Percentiles rank a stretch among this genome's conserved stretches.
phyloP scores from a whole-genome alignment of 164 flowering plant genomes.

The Vitis rupestris region DNA sequence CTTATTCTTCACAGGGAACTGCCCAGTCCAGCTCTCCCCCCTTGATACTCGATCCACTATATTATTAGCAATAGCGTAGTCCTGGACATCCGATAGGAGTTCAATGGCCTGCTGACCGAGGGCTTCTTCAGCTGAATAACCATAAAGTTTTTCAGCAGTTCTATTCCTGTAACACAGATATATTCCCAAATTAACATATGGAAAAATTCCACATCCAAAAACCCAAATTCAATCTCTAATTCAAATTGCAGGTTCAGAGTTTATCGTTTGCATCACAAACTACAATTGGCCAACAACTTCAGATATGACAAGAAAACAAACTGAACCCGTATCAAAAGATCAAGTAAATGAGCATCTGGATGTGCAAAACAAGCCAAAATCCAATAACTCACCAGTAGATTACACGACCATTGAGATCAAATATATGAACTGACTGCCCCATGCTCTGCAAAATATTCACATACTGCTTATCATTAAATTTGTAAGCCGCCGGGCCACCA shows the following conservation, averaged over 20 bases:
- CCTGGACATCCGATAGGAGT: constrained; percentile 54
- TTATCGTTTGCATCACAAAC: background rate
- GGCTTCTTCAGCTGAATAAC: constrained; percentile 80
- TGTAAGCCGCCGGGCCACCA: constrained; percentile 41
- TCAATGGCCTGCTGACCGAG: constrained; percentile 65
- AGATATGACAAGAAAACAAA: background rate
- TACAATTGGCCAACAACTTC: constrained; percentile 1
- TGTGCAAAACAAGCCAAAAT: background rate
- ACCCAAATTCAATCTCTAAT: background rate
- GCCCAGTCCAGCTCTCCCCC: constrained; percentile 93
- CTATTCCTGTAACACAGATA: constrained; percentile 63
- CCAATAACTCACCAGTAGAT: constrained; percentile 67
- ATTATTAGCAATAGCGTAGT: constrained; percentile 39
- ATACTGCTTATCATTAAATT: constrained; percentile 66
- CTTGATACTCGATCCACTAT: constrained; percentile 44
- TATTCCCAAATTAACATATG: constrained; percentile 2
- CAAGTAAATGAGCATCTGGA: background rate
- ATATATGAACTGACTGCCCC: constrained; percentile 89
- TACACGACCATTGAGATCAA: constrained; percentile 55
- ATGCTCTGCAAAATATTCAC: constrained; percentile 85
- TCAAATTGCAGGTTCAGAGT: background rate
- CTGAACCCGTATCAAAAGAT: background rate
- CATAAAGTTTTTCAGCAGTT: constrained; percentile 78
- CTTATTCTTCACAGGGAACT: constrained; percentile 75
- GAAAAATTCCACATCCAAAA: background rate